Conservation (phyloP, 106 monocot species). For the Allium fistulosum region DNA sequence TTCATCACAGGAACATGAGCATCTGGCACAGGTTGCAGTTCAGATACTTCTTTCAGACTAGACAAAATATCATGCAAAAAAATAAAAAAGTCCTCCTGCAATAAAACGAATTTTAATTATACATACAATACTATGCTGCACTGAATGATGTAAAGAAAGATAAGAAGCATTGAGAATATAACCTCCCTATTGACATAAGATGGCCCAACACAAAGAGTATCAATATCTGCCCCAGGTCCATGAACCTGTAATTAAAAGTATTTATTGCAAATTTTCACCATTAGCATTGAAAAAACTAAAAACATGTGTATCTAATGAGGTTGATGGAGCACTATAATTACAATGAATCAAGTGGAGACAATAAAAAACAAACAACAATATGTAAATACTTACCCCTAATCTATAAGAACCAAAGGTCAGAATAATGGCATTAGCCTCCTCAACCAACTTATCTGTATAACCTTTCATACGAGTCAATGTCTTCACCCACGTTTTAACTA, state of each 20-base stretch:
- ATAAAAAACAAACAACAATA: too few species aligned
- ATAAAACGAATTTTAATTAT: not conserved
- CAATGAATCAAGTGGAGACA: too few species aligned
- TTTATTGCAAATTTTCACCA: not conserved
- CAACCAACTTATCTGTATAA: slow-evolving; percentile 89
- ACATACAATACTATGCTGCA: not conserved
- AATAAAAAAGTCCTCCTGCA: slow-evolving; percentile 91
- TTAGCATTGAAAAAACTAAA: too few species aligned
- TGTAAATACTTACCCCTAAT: slow-evolving; percentile 54
- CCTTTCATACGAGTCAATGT: slow-evolving; percentile 73
- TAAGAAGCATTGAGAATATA: not conserved
- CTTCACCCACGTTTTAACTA: slow-evolving; percentile 94
- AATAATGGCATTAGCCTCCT: slow-evolving; percentile 92
- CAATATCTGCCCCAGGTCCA: slow-evolving; percentile 90
- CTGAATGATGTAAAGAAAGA: not conserved
- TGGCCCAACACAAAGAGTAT: slow-evolving; percentile 93
- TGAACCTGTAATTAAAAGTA: slow-evolving; percentile 52
- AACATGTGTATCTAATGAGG: too few species aligned
- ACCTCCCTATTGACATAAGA: slow-evolving; percentile 99
- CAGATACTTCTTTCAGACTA: slow-evolving; percentile 71
- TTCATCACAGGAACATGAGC: slow-evolving; percentile 99
- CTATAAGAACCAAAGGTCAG: slow-evolving; percentile 97
- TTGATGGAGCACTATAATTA: too few species aligned
- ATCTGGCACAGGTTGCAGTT: slow-evolving; percentile 92
- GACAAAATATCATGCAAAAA: slow-evolving; percentile 75